phyloP scores from a whole-genome alignment of 495 filamentous ascomycete genomes.

The Terfezia claveryi region DNA sequence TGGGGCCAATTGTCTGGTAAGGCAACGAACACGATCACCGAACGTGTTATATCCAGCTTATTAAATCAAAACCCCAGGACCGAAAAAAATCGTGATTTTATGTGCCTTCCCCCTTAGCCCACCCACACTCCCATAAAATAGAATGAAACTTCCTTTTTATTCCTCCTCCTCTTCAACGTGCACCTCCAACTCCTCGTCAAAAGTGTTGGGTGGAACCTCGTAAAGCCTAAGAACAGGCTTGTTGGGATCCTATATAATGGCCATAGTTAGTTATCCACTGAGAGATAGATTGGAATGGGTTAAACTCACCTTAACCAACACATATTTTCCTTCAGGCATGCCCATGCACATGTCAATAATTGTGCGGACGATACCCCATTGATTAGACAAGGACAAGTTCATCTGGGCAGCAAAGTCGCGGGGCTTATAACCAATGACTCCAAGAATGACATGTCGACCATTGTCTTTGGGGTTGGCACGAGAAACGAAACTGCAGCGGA shows the following conservation, averaged over 20 bases:
- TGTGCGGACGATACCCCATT: constrained; percentile 96
- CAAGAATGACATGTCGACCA: constrained; percentile 79
- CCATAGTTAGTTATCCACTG: constrained; percentile 20
- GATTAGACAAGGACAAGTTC: constrained; percentile 88
- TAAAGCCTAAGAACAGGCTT: constrained; percentile 83
- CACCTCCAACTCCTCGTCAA: constrained; percentile 49
- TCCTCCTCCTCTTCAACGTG: constrained; percentile 27
- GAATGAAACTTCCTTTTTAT: constrained; percentile 2
- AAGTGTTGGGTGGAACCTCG: constrained; percentile 65
- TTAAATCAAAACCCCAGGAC: too few relatives aligned
- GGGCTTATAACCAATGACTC: constrained; percentile 91
- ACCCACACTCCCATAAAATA: not conserved
- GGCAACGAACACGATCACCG: too few relatives aligned
- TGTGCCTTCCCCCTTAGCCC: too few relatives aligned
- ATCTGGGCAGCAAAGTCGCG: constrained; percentile 92
- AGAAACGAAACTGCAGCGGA: constrained; percentile 54
- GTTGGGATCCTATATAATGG: constrained; percentile 64
- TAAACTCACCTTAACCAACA: constrained; percentile 34
- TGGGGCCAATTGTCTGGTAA: too few relatives aligned
- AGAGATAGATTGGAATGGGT: constrained; percentile 28
- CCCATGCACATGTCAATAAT: constrained; percentile 76
- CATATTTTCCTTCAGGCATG: constrained; percentile 50
- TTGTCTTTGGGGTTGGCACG: constrained; percentile 74
- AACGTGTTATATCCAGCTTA: too few relatives aligned
- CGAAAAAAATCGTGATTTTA: too few relatives aligned